phyloP scores from a whole-genome alignment of 1,284 basidiomycete genomes.

The Cystobasidium sp. region DNA sequence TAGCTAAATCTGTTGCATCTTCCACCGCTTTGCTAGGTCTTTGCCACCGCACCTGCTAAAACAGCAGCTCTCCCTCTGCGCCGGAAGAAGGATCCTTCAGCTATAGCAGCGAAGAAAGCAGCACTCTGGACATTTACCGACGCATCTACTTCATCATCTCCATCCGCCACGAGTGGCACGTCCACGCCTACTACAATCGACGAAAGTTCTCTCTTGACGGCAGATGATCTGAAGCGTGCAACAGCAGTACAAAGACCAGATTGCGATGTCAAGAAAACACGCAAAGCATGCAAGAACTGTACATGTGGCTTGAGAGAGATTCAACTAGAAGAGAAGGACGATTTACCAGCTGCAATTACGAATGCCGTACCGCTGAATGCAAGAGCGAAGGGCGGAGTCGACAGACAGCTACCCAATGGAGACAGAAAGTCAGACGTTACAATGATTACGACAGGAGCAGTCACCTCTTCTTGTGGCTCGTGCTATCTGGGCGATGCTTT shows the following conservation, averaged over 20 bases:
- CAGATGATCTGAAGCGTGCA: constrained; percentile 71
- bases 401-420: constrained; percentile 65
- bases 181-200: constrained; percentile 71
- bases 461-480: constrained; percentile 94
- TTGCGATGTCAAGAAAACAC: constrained; percentile 57
- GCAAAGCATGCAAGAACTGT: constrained; percentile 92
- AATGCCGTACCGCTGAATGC: constrained; percentile 53
- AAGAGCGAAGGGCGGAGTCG: constrained; percentile 65
- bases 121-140: constrained; percentile 72
- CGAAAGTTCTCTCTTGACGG: constrained; percentile 73
- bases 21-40: constrained; percentile 60
- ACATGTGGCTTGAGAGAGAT: constrained; percentile 91
- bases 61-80: constrained; percentile 61
- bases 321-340: constrained; percentile 68
- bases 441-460: constrained; percentile 57
- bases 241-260: constrained; percentile 69
- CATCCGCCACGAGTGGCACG: constrained; percentile 71
- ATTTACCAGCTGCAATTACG: constrained; percentile 61
- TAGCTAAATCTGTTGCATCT: background rate
- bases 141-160: constrained; percentile 63
- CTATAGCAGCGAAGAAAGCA: constrained; percentile 61
- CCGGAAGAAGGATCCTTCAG: constrained; percentile 55
- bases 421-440: constrained; percentile 43
- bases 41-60: constrained; percentile 66
- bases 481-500: constrained; percentile 99